phyloP scores from a whole-genome alignment of 208 protist genomes.

The Leishmania aethiopica region DNA sequence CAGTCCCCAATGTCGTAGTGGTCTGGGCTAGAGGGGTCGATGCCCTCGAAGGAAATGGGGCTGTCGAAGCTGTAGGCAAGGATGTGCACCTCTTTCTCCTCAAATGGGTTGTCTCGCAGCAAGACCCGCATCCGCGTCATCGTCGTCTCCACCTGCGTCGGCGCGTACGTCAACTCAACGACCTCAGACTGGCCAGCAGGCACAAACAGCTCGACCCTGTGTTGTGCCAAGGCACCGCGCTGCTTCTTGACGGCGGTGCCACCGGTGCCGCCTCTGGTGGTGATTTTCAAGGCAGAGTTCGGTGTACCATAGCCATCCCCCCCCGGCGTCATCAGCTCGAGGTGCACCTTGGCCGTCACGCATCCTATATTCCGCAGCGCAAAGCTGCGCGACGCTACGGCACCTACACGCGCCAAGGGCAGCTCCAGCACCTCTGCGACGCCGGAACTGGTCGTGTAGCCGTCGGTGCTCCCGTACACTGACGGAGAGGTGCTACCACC shows the following conservation, averaged over 20 bases:
- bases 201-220: conserved; percentile 56
- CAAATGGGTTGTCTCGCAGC: conserved; percentile 94
- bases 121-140: conserved; percentile 68
- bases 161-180: conserved; percentile 67
- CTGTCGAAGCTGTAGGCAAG: conserved; percentile 84
- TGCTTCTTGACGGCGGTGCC: conserved; percentile 36
- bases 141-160: conserved; percentile 47
- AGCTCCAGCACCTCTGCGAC: conserved; percentile 72
- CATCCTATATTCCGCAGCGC: conserved; percentile 86
- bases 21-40: conserved; percentile 81
- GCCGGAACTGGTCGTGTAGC: not conserved
- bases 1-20: conserved; percentile 89
- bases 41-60: conserved; percentile 89
- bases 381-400: conserved; percentile 47
- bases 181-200: conserved; percentile 50
- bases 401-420: conserved; percentile 81
- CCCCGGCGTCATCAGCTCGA: conserved; percentile 40
- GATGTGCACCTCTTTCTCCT: conserved; percentile 86
- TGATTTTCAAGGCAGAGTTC: conserved; percentile 54
- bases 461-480: conserved; percentile 7
- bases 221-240: conserved; percentile 16
- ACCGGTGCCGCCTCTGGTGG: conserved; percentile 1
- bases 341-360: conserved; percentile 80
- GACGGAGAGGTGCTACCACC: conserved; percentile 1
- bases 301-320: conserved; percentile 13